Evolutionary conservation across 331 rosid genomes (phyloP).

Genomic region (Erythrophleum ivorense): DNA sequence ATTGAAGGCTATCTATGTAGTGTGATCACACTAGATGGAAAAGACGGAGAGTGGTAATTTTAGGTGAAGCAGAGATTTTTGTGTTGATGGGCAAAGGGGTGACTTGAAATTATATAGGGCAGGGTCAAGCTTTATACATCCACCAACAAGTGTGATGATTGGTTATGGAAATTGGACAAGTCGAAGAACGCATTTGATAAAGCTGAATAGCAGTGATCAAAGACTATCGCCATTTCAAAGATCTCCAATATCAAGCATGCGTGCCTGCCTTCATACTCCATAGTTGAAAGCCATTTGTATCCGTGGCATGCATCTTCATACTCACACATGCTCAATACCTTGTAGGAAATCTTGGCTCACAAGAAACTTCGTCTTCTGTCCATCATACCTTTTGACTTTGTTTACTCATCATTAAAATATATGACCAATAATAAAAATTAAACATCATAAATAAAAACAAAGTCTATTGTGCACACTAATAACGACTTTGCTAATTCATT

Average conservation of each 20-base stretch:
- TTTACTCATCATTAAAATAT: background rate
- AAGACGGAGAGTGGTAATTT: background rate
- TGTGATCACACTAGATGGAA: background rate
- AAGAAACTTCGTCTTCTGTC: background rate
- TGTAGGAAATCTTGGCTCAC: background rate
- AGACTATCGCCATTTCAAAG: background rate
- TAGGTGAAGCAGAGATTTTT: background rate
- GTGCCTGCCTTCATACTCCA: constrained; percentile 29
- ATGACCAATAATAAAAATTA: background rate
- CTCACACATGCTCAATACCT: background rate
- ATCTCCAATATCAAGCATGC: constrained; percentile 18
- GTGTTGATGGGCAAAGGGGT: background rate
- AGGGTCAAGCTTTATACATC: constrained; percentile 32
- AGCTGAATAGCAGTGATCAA: background rate
- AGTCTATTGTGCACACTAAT: too few relatives aligned
- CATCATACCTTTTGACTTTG: background rate
- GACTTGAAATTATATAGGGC: background rate
- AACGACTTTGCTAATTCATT: too few relatives aligned
- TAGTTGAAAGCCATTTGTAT: constrained; percentile 9
- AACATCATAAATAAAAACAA: too few relatives aligned
- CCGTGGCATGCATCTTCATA: background rate
- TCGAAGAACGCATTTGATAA: constrained; percentile 37
- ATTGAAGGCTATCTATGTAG: background rate
- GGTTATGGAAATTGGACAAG: constrained; percentile 30
- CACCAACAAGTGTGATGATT: constrained; percentile 40